These are phyloP conservation scores for Clarireedia homoeocarpa DNA, from an alignment of 2,329 filamentous ascomycete genomes.

Conservation along the genomic window DNA sequence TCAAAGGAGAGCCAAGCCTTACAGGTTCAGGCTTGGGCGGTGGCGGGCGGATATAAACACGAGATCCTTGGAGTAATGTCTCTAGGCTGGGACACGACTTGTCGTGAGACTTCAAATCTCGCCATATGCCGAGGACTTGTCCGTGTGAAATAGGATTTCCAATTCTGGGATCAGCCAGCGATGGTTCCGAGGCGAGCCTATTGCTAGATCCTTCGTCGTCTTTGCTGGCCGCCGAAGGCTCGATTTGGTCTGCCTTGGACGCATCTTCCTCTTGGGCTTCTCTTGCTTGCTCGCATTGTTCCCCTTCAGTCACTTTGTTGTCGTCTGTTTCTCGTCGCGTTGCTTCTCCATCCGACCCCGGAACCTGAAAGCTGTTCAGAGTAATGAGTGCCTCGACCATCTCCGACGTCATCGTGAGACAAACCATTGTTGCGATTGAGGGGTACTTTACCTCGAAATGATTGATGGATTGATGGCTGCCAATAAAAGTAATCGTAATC, in stretches of 20 bases:
- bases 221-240: too few relatives aligned
- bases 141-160: conserved; percentile 66
- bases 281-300: neutral
- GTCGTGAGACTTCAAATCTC: conserved; percentile 35
- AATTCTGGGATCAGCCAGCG: conserved; percentile 34
- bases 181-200: conserved; percentile 34
- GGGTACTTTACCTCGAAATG: neutral
- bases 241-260: too few relatives aligned
- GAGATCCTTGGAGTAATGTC: conserved; percentile 61
- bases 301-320: neutral
- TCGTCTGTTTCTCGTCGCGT: neutral
- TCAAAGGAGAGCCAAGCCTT: conserved; percentile 27
- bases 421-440: conserved; percentile 50
- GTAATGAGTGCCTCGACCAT: conserved; percentile 54
- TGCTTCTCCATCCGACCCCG: neutral
- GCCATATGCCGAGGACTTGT: conserved; percentile 59
- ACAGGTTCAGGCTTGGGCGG: conserved; percentile 72
- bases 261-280: neutral
- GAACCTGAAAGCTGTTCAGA: conserved; percentile 20
- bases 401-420: conserved; percentile 66
- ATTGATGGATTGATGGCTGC: neutral
- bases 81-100: conserved; percentile 49
- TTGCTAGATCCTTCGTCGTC: neutral
- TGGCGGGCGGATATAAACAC: conserved; percentile 71
- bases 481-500: neutral